These are phyloP conservation scores for Barnettozyma vustinii DNA, from an alignment of 805 yeast genomes.

Conservation along the genomic window DNA sequence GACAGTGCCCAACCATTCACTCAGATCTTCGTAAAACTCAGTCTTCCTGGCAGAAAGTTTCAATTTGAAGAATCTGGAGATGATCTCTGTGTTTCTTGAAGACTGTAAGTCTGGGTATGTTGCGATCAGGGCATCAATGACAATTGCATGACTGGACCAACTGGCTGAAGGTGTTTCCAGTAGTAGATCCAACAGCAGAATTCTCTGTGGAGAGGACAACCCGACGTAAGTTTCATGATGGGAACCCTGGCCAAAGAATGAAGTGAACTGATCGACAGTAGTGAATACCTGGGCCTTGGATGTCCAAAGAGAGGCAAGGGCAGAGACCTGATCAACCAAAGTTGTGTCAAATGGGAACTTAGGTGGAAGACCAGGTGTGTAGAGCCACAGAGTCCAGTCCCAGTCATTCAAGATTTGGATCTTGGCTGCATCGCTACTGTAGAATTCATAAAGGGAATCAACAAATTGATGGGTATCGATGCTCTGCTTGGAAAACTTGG, in stretches of 20 bases:
- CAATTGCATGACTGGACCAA: neutral
- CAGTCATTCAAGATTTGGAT: slow-evolving; percentile 53
- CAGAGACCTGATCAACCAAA: slow-evolving; percentile 67
- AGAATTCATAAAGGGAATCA: slow-evolving; percentile 68
- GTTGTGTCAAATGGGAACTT: slow-evolving; percentile 76
- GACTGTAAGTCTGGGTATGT: slow-evolving; percentile 35
- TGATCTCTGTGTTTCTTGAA: slow-evolving; percentile 74
- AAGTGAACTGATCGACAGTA: slow-evolving; percentile 13
- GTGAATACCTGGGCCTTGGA: slow-evolving; percentile 13
- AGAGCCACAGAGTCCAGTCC: slow-evolving; percentile 86
- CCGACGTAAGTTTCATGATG: slow-evolving; percentile 31
- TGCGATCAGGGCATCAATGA: slow-evolving; percentile 27
- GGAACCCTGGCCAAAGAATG: slow-evolving; percentile 15
- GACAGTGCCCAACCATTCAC: slow-evolving; percentile 84
- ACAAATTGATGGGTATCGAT: slow-evolving; percentile 79
- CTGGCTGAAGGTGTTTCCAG: slow-evolving; percentile 34
- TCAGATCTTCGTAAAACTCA: slow-evolving; percentile 46
- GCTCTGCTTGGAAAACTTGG: slow-evolving; percentile 60
- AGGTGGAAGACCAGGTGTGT: slow-evolving; percentile 83
- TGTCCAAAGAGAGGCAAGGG: slow-evolving; percentile 62
- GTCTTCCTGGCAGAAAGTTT: slow-evolving; percentile 50
- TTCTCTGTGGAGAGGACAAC: slow-evolving; percentile 72
- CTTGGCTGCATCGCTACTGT: slow-evolving; percentile 34
- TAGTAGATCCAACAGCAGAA: slow-evolving; percentile 70
- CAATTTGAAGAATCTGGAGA: slow-evolving; percentile 70